Percentiles rank a stretch among this genome's conserved stretches.
phyloP scores from a whole-genome alignment of 768 basidiomycete species.

The Pulveroboletus sp. region DNA sequence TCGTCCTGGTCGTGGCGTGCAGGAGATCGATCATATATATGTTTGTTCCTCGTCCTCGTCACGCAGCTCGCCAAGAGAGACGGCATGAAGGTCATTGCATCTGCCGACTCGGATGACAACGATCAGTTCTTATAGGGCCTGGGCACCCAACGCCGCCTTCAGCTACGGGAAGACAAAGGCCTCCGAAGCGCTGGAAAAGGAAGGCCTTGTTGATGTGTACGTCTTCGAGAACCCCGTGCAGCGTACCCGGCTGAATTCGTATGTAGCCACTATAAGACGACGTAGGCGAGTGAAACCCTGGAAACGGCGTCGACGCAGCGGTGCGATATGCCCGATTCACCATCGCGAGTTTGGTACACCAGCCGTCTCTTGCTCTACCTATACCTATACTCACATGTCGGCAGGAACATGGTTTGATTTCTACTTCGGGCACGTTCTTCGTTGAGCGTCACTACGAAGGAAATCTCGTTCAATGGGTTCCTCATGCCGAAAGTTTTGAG shows the following conservation, averaged over 20 bases:
- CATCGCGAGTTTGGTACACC: not conserved
- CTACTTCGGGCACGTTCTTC: not conserved
- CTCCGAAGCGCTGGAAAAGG: not conserved
- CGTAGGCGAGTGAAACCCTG: not conserved
- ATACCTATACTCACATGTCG: not conserved
- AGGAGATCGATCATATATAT: not conserved
- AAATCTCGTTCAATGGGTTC: slow-evolving; percentile 43
- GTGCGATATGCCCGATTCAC: not conserved
- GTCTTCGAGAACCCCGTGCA: too few species aligned
- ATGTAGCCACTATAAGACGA: not conserved
- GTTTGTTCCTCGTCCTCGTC: not conserved
- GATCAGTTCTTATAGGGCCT: not conserved
- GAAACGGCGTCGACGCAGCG: not conserved
- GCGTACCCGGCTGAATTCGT: too few species aligned
- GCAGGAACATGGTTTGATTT: not conserved
- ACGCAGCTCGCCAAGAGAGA: not conserved
- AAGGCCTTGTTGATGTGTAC: not conserved
- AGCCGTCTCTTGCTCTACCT: not conserved
- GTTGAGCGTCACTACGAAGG: slow-evolving; percentile 21
- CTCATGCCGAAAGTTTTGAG: slow-evolving; percentile 39
- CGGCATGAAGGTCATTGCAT: not conserved
- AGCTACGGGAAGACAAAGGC: not conserved
- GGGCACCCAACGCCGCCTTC: not conserved
- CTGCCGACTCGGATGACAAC: not conserved
- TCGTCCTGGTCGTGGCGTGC: too few species aligned